A percentile compares a stretch with the other conserved stretches of the same genome.
Conservation (phyloP, 2,329 filamentous ascomycete species). For the Cytospora chrysosperma region DNA sequence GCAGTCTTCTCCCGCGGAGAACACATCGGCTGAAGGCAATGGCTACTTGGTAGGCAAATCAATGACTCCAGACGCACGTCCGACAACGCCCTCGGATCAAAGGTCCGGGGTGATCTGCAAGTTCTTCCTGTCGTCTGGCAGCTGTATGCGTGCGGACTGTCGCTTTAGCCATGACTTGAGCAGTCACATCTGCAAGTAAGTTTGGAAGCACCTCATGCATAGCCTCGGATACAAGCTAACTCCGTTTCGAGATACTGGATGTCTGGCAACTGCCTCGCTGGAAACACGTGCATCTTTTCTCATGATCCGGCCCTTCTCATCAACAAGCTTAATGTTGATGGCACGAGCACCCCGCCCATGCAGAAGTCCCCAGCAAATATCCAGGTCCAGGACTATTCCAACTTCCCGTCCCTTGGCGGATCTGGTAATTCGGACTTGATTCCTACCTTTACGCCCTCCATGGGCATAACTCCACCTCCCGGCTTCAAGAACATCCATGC, state of each 20-base stretch:
- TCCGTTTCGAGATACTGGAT: slow-evolving; percentile 77
- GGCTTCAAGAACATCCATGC: slow-evolving; percentile 65
- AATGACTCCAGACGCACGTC: slow-evolving; percentile 72
- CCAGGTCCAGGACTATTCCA: slow-evolving; percentile 78
- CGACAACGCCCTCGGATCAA: slow-evolving; percentile 72
- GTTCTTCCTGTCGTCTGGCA: slow-evolving; percentile 93
- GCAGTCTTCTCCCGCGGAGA: slow-evolving; percentile 39
- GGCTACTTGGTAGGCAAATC: slow-evolving; percentile 86
- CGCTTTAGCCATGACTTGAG: slow-evolving; percentile 95
- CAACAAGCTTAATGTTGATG: slow-evolving; percentile 75
- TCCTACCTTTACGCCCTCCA: slow-evolving; percentile 50
- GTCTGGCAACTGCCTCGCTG: slow-evolving; percentile 90
- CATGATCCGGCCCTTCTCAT: slow-evolving; percentile 89
- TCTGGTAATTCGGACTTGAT: slow-evolving; percentile 59
- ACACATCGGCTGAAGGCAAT: slow-evolving; percentile 40
- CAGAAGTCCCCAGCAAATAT: slow-evolving; percentile 65
- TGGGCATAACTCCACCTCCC: slow-evolving; percentile 64
- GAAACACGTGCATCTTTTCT: slow-evolving; percentile 92
- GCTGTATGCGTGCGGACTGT: slow-evolving; percentile 92
- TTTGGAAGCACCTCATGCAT: slow-evolving; percentile 31
- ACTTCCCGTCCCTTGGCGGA: slow-evolving; percentile 75
- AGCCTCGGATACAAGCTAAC: slow-evolving; percentile 20
- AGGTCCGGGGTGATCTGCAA: slow-evolving; percentile 93
- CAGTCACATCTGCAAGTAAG: slow-evolving; percentile 96
- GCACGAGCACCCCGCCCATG: slow-evolving; percentile 61